Conservation (phyloP, 352 stramenopile genomes). For the Phytophthora rubi region DNA sequence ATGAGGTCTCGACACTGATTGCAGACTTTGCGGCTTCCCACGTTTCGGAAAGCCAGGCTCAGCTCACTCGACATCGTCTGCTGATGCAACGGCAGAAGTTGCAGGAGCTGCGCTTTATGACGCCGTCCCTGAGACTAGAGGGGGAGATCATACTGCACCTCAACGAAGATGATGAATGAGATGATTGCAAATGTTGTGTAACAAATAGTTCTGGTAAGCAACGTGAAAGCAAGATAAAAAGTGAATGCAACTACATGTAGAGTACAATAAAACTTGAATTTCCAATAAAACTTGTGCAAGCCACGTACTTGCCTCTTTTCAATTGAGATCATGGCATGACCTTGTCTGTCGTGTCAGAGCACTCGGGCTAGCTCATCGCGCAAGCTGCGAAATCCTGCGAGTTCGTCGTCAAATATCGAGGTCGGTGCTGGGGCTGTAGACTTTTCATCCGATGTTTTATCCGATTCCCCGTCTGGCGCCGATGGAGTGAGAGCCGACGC, state of each 20-base stretch:
- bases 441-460: conserved; percentile 2
- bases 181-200: neutral
- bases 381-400: conserved; percentile 70
- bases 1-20: conserved; percentile 12
- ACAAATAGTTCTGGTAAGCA: neutral
- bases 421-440: neutral
- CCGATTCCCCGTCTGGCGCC: neutral
- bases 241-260: neutral
- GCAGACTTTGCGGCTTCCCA: conserved; percentile 15
- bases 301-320: neutral
- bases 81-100: conserved; percentile 7
- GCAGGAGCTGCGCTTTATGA: conserved; percentile 25
- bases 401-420: conserved; percentile 77
- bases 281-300: neutral
- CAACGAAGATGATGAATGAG: neutral
- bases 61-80: conserved; percentile 8
- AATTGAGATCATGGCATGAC: conserved; percentile 1
- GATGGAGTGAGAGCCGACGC: neutral
- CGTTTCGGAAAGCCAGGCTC: conserved; percentile 7
- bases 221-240: neutral
- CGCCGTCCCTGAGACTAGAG: conserved; percentile 16
- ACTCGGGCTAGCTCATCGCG: conserved; percentile 68
- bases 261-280: neutral
- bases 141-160: conserved; percentile 3
- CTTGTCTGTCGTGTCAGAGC: conserved; percentile 18